These are phyloP conservation scores for Malus domestica DNA, from an alignment of 306 rosid genomes.

Conservation along the genomic window DNA sequence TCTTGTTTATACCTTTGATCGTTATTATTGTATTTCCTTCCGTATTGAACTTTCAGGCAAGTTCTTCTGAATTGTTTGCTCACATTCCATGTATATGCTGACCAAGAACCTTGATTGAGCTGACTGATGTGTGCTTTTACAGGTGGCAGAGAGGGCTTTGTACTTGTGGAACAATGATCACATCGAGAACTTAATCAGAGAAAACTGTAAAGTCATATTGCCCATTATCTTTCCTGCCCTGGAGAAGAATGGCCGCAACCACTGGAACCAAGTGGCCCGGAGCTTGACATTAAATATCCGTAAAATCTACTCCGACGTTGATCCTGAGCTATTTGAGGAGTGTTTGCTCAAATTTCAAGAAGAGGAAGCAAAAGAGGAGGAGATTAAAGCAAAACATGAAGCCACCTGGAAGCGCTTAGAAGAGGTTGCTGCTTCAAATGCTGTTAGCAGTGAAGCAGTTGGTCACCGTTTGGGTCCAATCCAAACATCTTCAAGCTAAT, in stretches of 20 bases:
- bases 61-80: not conserved
- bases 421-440: slow-evolving; percentile 48
- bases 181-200: slow-evolving; percentile 51
- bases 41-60: not conserved
- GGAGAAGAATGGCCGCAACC: slow-evolving; percentile 52
- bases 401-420: slow-evolving; percentile 50
- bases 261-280: slow-evolving; percentile 68
- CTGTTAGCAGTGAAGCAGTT: slow-evolving; percentile 33
- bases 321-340: slow-evolving; percentile 57
- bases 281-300: slow-evolving; percentile 51
- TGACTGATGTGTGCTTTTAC: slow-evolving; percentile 18
- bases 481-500: slow-evolving; percentile 15
- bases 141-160: slow-evolving; percentile 81
- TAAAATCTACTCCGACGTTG: slow-evolving; percentile 48
- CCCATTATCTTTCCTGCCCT: slow-evolving; percentile 69
- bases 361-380: slow-evolving; percentile 41
- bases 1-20: too few relatives aligned
- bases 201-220: slow-evolving; percentile 47
- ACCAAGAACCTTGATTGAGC: slow-evolving; percentile 6
- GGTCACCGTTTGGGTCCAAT: slow-evolving; percentile 4
- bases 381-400: slow-evolving; percentile 36
- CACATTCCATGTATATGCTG: not conserved
- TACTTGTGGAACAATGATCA: slow-evolving; percentile 71
- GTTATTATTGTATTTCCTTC: not conserved
- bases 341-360: slow-evolving; percentile 47